phyloP scores from a whole-genome alignment of 306 rosid genomes.

The Arachis stenosperma region DNA sequence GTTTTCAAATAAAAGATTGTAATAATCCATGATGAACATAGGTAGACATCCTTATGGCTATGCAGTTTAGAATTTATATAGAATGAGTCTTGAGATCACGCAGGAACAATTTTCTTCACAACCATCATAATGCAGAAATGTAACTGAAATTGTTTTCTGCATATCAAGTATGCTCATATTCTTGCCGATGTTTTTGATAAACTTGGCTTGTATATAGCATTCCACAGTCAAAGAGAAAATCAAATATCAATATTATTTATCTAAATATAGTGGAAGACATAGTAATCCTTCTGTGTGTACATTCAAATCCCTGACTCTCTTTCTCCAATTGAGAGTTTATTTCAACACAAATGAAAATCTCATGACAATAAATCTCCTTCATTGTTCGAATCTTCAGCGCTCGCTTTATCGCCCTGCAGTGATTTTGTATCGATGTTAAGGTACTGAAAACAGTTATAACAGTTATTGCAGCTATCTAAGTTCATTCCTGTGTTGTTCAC shows the following conservation, averaged over 20 bases:
- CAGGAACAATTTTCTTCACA: too few relatives aligned
- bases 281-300: too few relatives aligned
- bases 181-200: conserved; percentile 35
- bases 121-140: too few relatives aligned
- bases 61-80: too few relatives aligned
- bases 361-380: conserved; percentile 45
- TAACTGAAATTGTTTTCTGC: conserved; percentile 22
- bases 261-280: too few relatives aligned
- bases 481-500: conserved; percentile 34
- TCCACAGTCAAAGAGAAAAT: conserved; percentile 23
- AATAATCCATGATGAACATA: too few relatives aligned
- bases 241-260: conserved; percentile 30
- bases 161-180: conserved; percentile 6
- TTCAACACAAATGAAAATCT: conserved; percentile 44
- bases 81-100: too few relatives aligned
- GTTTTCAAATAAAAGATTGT: too few relatives aligned
- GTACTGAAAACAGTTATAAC: too few relatives aligned
- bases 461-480: conserved; percentile 22
- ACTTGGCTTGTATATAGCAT: conserved; percentile 19
- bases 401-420: conserved; percentile 64
- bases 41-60: too few relatives aligned
- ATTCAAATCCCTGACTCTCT: conserved; percentile 35
- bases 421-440: conserved; percentile 31
- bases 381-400: conserved; percentile 43
- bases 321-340: conserved; percentile 45